Percentiles rank a stretch among this genome's conserved stretches.
These are phyloP conservation scores for Omphalea diandra DNA, from an alignment of 441 rosid species.

Conservation along the genomic window DNA sequence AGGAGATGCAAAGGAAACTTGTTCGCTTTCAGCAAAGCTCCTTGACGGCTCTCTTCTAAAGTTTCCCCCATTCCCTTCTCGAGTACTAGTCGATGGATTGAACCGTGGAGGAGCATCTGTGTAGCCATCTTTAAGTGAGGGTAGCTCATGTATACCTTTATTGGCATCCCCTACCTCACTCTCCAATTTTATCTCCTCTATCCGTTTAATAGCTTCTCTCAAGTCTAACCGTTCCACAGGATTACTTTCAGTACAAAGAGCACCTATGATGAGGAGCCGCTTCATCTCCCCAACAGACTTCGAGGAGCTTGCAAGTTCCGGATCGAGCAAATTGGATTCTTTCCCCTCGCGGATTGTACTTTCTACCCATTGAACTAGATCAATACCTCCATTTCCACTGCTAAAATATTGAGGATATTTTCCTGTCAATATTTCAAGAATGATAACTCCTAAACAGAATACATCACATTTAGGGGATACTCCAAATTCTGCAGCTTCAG, in stretches of 20 bases:
- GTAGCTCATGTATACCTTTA: no score
- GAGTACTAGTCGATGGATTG: not conserved
- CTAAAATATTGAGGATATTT: constrained; percentile 56
- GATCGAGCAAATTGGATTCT: constrained; percentile 56
- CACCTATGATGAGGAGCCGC: constrained; percentile 51
- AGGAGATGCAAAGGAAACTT: not conserved
- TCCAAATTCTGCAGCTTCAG: constrained; percentile 41
- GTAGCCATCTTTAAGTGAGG: no score
- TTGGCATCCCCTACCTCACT: constrained; percentile 23
- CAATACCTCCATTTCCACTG: constrained; percentile 49
- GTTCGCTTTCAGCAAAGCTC: not conserved
- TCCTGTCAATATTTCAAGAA: constrained; percentile 72
- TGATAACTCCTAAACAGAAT: constrained; percentile 64
- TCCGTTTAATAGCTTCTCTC: constrained; percentile 46
- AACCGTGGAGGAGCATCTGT: no score
- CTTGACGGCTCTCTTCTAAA: not conserved
- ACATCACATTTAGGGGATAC: constrained; percentile 67
- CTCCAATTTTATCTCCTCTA: constrained; percentile 35
- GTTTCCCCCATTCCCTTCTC: not conserved
- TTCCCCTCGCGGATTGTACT: constrained; percentile 40
- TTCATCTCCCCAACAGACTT: constrained; percentile 36
- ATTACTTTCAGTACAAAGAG: constrained; percentile 46
- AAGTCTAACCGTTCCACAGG: constrained; percentile 44
- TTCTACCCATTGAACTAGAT: constrained; percentile 50
- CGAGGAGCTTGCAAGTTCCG: constrained; percentile 41